Base-by-base conservation (phyloP, 768 basidiomycete genomes). In the Auricularia auricula-judae region DNA sequence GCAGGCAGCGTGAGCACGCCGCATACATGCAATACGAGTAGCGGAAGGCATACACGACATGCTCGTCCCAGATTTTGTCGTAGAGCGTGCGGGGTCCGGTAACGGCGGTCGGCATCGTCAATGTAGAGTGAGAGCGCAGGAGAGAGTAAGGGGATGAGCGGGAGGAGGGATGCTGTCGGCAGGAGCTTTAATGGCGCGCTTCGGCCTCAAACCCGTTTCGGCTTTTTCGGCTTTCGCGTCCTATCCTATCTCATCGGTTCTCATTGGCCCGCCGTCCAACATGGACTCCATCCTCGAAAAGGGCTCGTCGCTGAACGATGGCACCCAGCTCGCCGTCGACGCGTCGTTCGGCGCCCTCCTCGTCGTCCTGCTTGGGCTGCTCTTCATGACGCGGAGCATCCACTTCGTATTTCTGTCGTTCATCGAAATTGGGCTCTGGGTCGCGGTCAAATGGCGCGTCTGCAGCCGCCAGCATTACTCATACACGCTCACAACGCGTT, bases 11-110 rank as follows among this genome's bases (percentile, higher is more conserved):
- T 59, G 62, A 63, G 29, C 42, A 35, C 33, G 33, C 23, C 68
- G 42, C 56, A 36, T n/a, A n/a, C 34, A 14, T n/a, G 23, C 66
- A n/a, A 66, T 14, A 47, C 2, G 33, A 21, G 7, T 42, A 14
- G 12, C n/a, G 56, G 0, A 69, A 36, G 36, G 65, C 90, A 67
- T 70, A 93, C 86, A 98, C 89, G 72, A 96, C 85, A 77, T 98
- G 96, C 74, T 98, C 93, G 68, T 97, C 93, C 86, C 91, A 97
- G 68, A 98, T 93, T 79, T 98, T 98, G 77, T 98, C 96, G 76
- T 98, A 97, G 36, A 98, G 81, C 42, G 96, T 98, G 66, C 93
- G 86, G 10, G 93, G 92, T 23, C 80, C 76, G 63, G 78, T 68
- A 18, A 80, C 74, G n/a, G 84, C 75, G 36, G 77, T 80, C 54